Evolutionary conservation across 352 stramenopile species (phyloP), one percentile per base, ranked within the genome.

Genomic region (Pythium biforme): DNA sequence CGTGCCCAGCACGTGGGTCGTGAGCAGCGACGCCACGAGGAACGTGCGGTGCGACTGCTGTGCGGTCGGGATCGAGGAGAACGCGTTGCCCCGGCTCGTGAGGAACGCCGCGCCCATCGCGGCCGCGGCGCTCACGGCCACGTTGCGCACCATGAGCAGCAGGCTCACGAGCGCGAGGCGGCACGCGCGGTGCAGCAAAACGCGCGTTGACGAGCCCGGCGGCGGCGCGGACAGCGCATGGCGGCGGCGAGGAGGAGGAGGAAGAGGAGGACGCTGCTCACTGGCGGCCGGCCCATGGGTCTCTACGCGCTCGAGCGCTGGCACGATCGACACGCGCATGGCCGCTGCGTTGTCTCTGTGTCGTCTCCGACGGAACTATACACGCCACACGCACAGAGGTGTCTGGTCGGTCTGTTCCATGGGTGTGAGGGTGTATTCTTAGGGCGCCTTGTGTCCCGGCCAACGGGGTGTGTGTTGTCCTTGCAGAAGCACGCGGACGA

Each of bases 21-120:
- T 39, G 37, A 59, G 37, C 23, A 59, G 34, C 20, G 33, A 34
- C 5, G 34, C 52, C 23, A 37, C 40, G 34, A 59, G 40, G 40
- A 49, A 59, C 1, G 40, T 33, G 25, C 25, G 40, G 37, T 29
- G 52, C 4, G 52, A 39, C 37, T 59, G 52, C 23, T 39, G 37
- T 3, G 37, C 22, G 4, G 52, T 2, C n/a, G 52, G 37, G 3
- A 59, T 6, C 12, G 22, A 23, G 37, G 52, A 59, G 37, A 59
- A 49, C 11, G 43, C 23, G 52, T 59, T 59, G 52, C 52, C 52
- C 3, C 52, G 52, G 23, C 52, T 59, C 37, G 52, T 25, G 34
- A 59, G 37, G 41, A 59, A 59, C 1, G 22, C 52, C 1, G 40
- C 41, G 23, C n/a, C 52, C 37, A 49, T 50, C 20, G 52, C 37